A percentile compares a stretch with the other conserved stretches of the same genome.
Conservation (phyloP, 257 asterid species). For the Verbena officinalis region DNA sequence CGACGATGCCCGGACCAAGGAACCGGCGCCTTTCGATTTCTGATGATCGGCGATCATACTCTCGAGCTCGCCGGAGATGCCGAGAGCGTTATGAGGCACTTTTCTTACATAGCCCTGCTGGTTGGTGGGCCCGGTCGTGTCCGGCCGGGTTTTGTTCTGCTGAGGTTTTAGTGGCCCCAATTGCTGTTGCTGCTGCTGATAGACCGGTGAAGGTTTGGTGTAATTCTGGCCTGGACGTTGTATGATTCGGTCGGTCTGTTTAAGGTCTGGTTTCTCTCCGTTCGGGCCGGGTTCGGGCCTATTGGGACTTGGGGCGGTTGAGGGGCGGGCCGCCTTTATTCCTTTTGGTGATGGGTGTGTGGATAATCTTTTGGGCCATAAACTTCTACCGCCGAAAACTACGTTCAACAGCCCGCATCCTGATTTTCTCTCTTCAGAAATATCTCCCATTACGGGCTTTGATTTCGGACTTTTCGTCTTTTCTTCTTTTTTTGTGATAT, state of each 20-base stretch:
- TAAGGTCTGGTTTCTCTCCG: not conserved
- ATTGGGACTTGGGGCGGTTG: slow-evolving; percentile 39
- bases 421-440: slow-evolving; percentile 62
- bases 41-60: slow-evolving; percentile 78
- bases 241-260: slow-evolving; percentile 52
- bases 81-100: slow-evolving; percentile 42
- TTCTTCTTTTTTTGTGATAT: too few relatives aligned
- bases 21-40: slow-evolving; percentile 46
- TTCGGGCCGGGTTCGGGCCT: too few relatives aligned
- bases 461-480: too few relatives aligned
- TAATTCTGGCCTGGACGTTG: slow-evolving; percentile 62
- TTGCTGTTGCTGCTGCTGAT: slow-evolving; percentile 34
- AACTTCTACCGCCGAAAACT: slow-evolving; percentile 70
- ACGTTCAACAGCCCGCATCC: slow-evolving; percentile 77
- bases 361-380: slow-evolving; percentile 55
- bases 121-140: slow-evolving; percentile 1
- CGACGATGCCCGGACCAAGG: slow-evolving; percentile 72
- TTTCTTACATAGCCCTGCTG: slow-evolving; percentile 47
- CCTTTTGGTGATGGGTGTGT: slow-evolving; percentile 46
- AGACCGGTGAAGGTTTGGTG: slow-evolving; percentile 42
- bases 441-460: slow-evolving; percentile 57
- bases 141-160: slow-evolving; percentile 28
- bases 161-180: not conserved
- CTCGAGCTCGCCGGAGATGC: slow-evolving; percentile 73
- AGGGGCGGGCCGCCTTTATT: slow-evolving; percentile 26